A percentile compares a stretch with the other conserved stretches of the same genome.
phyloP scores from a whole-genome alignment of 2,329 filamentous ascomycete species.

The Chaetomium sp. region DNA sequence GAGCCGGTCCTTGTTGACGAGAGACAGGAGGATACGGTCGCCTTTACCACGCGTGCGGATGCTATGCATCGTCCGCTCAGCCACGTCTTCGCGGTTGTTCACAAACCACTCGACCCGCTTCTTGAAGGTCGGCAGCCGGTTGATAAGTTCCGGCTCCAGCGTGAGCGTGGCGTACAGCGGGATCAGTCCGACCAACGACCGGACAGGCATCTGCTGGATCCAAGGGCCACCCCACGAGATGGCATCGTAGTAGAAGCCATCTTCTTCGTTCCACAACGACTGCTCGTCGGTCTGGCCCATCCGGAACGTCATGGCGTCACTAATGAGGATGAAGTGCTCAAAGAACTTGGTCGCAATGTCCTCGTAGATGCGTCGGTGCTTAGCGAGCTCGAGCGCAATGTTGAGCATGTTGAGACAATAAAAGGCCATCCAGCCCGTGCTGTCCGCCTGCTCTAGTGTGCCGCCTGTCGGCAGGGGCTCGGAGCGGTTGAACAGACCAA shows the following conservation, averaged over 20 bases:
- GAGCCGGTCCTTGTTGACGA: constrained; percentile 89
- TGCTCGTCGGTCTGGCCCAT: constrained; percentile 63
- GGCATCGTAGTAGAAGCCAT: constrained; percentile 97
- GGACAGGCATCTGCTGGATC: constrained; percentile 85
- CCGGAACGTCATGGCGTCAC: constrained; percentile 90
- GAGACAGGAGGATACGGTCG: constrained; percentile 76
- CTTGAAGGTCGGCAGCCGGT: constrained; percentile 88
- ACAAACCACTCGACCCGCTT: constrained; percentile 92
- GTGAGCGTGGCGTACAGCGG: constrained; percentile 89
- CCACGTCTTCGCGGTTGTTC: constrained; percentile 76
- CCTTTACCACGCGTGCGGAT: constrained; percentile 88
- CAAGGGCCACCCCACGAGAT: constrained; percentile 94
- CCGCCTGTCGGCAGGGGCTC: constrained; percentile 91
- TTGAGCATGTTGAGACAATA: constrained; percentile 96
- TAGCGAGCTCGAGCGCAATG: constrained; percentile 89
- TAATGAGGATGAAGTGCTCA: constrained; percentile 96
- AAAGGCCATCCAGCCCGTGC: constrained; percentile 98
- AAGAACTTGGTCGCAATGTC: constrained; percentile 98
- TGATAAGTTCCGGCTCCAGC: constrained; percentile 86
- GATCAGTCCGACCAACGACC: constrained; percentile 88
- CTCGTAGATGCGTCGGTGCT: constrained; percentile 91
- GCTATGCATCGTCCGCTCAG: constrained; percentile 89
- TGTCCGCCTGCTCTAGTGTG: constrained; percentile 91
- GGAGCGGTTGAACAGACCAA: constrained; percentile 93
- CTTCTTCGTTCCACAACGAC: constrained; percentile 92